phyloP scores from a whole-genome alignment of 2,329 filamentous ascomycete species.

The Colletotrichum spaethianum region DNA sequence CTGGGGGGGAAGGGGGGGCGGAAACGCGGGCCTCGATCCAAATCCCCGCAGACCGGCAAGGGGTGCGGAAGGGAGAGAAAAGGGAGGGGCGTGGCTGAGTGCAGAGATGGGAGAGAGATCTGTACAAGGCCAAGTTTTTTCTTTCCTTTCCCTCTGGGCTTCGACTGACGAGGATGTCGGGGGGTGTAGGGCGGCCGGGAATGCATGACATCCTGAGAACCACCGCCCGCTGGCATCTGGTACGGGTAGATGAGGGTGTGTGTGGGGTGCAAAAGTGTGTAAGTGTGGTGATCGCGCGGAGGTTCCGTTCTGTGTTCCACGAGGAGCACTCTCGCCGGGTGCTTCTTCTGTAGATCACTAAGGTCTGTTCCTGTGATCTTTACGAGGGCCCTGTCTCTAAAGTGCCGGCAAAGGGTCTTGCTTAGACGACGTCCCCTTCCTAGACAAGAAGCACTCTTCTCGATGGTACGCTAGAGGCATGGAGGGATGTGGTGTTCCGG shows the following conservation, averaged over 20 bases:
- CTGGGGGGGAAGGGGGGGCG: background rate
- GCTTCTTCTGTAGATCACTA: background rate
- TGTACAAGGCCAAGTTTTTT: background rate
- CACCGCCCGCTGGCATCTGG: background rate
- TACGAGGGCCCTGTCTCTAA: background rate
- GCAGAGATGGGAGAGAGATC: background rate
- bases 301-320: background rate
- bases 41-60: background rate
- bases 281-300: background rate
- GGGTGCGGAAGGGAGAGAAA: background rate
- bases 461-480: background rate
- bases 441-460: background rate
- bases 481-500: background rate
- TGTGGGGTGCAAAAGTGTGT: background rate
- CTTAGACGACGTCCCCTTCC: background rate
- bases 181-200: background rate
- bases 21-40: background rate
- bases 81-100: background rate
- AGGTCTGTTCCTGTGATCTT: background rate
- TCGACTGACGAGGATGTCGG: background rate
- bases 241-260: background rate
- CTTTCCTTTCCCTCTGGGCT: too few species aligned
- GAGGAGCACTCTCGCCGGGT: background rate
- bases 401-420: too few species aligned
- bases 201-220: background rate